phyloP scores from a whole-genome alignment of 805 yeast genomes.

The Yarrowia sp. region DNA sequence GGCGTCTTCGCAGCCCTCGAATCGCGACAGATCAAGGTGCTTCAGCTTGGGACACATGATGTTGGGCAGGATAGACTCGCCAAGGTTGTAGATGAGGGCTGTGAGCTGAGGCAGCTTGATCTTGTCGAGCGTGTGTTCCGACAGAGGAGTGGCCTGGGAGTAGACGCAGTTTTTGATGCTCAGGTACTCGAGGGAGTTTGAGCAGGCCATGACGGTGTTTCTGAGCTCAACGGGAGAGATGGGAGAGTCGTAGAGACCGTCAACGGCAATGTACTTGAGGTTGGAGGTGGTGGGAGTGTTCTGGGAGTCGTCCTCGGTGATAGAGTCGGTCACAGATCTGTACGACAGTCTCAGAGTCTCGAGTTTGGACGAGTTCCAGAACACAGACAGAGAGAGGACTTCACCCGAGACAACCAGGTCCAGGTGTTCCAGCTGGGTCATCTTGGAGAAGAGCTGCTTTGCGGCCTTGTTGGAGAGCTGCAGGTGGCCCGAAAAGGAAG shows the following conservation, averaged over 20 bases:
- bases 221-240: slow-evolving; percentile 3
- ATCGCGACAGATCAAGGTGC: slow-evolving; percentile 34
- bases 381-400: slow-evolving; percentile 1
- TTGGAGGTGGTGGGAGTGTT: not conserved
- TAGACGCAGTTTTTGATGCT: slow-evolving; percentile 25
- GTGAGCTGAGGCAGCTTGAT: slow-evolving; percentile 36
- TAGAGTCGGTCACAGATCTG: not conserved
- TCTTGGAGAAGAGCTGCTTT: slow-evolving; percentile 3
- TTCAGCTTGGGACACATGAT: slow-evolving; percentile 35
- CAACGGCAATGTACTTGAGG: slow-evolving; percentile 17
- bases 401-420: slow-evolving; percentile 15
- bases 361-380: slow-evolving; percentile 26
- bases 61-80: slow-evolving; percentile 31
- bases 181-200: slow-evolving; percentile 16
- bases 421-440: slow-evolving; percentile 22
- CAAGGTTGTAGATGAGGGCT: slow-evolving; percentile 32
- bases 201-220: slow-evolving; percentile 11
- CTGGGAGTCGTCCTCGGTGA: not conserved
- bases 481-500: slow-evolving; percentile 35
- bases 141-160: not conserved
- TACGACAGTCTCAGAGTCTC: slow-evolving; percentile 22
- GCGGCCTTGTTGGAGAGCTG: slow-evolving; percentile 3
- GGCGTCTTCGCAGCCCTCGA: slow-evolving; percentile 35
- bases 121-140: slow-evolving; percentile 25
- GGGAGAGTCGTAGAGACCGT: slow-evolving; percentile 27